Conservation (phyloP, 2,329 filamentous ascomycete species). For the Bipolaris cookei region DNA sequence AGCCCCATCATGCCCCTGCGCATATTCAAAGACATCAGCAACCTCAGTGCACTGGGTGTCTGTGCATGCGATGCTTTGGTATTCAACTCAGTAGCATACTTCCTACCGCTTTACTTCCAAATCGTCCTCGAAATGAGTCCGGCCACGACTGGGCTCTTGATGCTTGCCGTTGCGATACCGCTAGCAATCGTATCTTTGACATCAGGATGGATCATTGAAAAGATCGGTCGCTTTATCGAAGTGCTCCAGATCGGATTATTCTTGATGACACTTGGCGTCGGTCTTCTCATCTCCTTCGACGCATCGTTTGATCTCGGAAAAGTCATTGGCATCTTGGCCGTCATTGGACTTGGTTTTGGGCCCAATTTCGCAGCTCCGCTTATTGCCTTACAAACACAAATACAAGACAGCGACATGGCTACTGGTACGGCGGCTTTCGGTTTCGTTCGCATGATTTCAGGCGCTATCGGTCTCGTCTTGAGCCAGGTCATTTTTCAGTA, state of each 20-base stretch:
- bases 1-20: slow-evolving; percentile 72
- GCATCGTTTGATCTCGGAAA: slow-evolving; percentile 21
- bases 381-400: slow-evolving; percentile 63
- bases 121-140: slow-evolving; percentile 67
- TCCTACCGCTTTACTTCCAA: slow-evolving; percentile 77
- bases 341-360: slow-evolving; percentile 60
- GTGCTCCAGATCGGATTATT: slow-evolving; percentile 42
- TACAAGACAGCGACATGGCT: slow-evolving; percentile 60
- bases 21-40: slow-evolving; percentile 65
- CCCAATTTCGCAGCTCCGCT: slow-evolving; percentile 63
- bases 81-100: slow-evolving; percentile 72
- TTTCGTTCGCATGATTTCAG: slow-evolving; percentile 55
- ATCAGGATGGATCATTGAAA: slow-evolving; percentile 55
- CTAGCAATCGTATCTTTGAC: slow-evolving; percentile 56
- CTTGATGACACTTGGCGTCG: slow-evolving; percentile 45
- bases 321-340: slow-evolving; percentile 57
- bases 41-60: slow-evolving; percentile 61
- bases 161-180: slow-evolving; percentile 63
- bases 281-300: slow-evolving; percentile 39
- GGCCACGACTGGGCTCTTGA: slow-evolving; percentile 62
- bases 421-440: slow-evolving; percentile 60
- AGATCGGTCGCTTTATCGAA: slow-evolving; percentile 52
- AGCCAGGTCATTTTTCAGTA: slow-evolving; percentile 61
- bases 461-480: slow-evolving; percentile 57
- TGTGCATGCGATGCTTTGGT: slow-evolving; percentile 60